Percentiles rank a stretch among this genome's conserved stretches.
phyloP scores from a whole-genome alignment of 1,284 basidiomycete genomes.

The Pyrrhoderma lamaoense region DNA sequence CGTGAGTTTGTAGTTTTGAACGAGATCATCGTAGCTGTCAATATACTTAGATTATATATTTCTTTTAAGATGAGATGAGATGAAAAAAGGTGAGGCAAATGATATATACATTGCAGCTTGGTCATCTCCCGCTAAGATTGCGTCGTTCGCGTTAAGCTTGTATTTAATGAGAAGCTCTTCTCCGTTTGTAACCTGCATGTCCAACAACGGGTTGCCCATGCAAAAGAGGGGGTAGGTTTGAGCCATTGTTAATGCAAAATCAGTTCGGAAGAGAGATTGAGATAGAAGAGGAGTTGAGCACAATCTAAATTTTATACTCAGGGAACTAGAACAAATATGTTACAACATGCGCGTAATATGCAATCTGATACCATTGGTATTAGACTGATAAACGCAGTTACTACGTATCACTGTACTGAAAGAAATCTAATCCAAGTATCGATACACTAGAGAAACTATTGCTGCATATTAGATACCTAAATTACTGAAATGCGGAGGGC shows the following conservation, averaged over 20 bases:
- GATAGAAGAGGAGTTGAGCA: neutral
- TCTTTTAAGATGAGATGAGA: neutral
- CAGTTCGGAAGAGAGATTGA: neutral
- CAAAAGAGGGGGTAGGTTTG: constrained; percentile 56
- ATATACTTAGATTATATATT: constrained; percentile 3
- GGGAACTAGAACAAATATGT: neutral
- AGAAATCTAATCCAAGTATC: no score
- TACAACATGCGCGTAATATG: no score
- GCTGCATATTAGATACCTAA: no score
- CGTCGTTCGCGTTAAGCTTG: constrained; percentile 90
- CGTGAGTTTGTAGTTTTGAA: constrained; percentile 69
- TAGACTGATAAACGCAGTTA: no score
- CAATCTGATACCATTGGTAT: no score
- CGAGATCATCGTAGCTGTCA: constrained; percentile 81
- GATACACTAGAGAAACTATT: no score
- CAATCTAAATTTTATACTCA: neutral
- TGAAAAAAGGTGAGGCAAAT: neutral
- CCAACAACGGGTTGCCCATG: constrained; percentile 86
- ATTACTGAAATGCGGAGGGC: no score
- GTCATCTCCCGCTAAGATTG: constrained; percentile 89
- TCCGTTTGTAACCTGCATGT: constrained; percentile 82
- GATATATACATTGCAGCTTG: constrained; percentile 71
- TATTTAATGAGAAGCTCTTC: constrained; percentile 88
- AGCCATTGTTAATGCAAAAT: constrained; percentile 14
- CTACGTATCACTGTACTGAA: no score